Base-by-base conservation (phyloP, 2,329 filamentous ascomycete genomes). In the Colletotrichum graminicola region DNA sequence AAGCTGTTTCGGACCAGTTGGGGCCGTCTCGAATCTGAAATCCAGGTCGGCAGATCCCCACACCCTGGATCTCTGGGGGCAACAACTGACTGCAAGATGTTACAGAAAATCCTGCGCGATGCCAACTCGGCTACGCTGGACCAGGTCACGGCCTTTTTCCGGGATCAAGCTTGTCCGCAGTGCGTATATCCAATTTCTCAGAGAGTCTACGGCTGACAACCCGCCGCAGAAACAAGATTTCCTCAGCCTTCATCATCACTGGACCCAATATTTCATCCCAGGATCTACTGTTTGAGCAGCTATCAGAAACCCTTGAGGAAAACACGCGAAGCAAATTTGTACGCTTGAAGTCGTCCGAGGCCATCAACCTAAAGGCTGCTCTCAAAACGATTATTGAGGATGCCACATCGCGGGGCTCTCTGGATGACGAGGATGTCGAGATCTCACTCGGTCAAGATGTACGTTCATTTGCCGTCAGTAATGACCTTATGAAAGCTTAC, bases 231-330 rank as follows among this genome's bases (percentile, higher is more conserved):
- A 82, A 83, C 59, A 88, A 87, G 77, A 87, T 94, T 49, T 90
- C 92, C 0, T 88, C 91, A 10, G 92, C 89, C 2, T 91, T 95
- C 75, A 90, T 95, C 75, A 88, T 94, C 70, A 93, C 92, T 11
- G 94, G 93, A 0, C 92, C 93, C 10, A 94, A 93, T 74, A 92
- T 94, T 75, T 91, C 92, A 45, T 92, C 92, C 1, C 92, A 94
- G 78, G 88, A 90, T 52, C 84, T 92, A 16, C 85, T 95, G n/a
- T 94, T 94, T 75, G 85, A 89, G 69, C 92, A 94, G 78, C 82
- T 95, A 14, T 87, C 88, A 16, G 86, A 89, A 70, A 82, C 81
- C n/a, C 81, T 91, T n/a, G 81, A 82, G 76, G 74, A 79, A 72
- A 79, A 85, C 61, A 79, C 82, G 34, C 76, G 82, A 23, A 89